Conservation (phyloP, 257 asterid genomes). For the Nicotiana noctiflora region DNA sequence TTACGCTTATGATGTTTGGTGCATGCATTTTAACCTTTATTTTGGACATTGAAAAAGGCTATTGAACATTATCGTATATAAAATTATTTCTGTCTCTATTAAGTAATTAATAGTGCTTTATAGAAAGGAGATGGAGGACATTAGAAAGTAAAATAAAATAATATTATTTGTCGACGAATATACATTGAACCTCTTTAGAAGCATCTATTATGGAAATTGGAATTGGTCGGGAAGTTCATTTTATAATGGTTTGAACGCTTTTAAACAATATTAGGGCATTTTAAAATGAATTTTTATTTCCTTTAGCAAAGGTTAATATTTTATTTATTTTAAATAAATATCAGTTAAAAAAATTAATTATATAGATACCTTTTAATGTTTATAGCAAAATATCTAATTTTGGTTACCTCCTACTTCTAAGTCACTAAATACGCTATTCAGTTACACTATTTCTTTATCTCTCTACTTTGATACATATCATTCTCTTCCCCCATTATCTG, state of each 20-base stretch:
- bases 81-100: neutral
- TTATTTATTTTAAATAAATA: too few relatives aligned
- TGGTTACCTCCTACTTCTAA: too few relatives aligned
- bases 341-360: too few relatives aligned
- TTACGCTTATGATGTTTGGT: neutral
- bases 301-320: too few relatives aligned
- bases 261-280: neutral
- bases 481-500: too few relatives aligned
- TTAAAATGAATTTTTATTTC: neutral
- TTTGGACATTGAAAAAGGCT: neutral
- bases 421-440: too few relatives aligned
- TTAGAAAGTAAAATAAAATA: neutral
- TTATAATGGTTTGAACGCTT: neutral
- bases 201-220: neutral
- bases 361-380: too few relatives aligned
- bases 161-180: neutral
- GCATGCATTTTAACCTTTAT: conserved; percentile 1
- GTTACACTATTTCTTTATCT: too few relatives aligned
- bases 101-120: neutral
- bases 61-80: neutral
- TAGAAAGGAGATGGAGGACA: neutral
- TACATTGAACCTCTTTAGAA: conserved; percentile 5
- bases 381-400: too few relatives aligned
- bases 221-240: neutral
- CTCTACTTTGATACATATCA: too few relatives aligned